Percentiles rank a stretch among this genome's conserved stretches.
Evolutionary conservation across 176 grass and related monocot genomes (phyloP).

Genomic region (Lolium rigidum): DNA sequence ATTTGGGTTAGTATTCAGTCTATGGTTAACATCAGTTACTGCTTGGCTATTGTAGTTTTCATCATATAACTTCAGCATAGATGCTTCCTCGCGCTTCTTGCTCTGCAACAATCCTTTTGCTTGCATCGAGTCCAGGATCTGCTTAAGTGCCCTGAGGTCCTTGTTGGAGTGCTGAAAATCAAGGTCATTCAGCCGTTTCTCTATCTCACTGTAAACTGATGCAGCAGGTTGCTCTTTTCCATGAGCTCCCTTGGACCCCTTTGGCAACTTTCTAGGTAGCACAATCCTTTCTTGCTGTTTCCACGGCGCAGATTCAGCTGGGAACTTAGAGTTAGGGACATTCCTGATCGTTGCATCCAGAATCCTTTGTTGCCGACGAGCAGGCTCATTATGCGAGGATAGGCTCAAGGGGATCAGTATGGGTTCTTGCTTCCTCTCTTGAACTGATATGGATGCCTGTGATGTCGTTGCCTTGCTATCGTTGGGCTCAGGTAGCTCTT

Average conservation of each 20-base stretch:
- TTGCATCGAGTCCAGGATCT: conserved; percentile 90
- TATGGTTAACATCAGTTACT: conserved; percentile 26
- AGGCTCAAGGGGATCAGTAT: conserved; percentile 42
- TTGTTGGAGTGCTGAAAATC: conserved; percentile 89
- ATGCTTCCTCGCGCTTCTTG: conserved; percentile 58
- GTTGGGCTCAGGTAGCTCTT: conserved; percentile 60
- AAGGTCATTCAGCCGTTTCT: conserved; percentile 85
- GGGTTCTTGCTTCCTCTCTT: conserved; percentile 53
- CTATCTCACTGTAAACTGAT: conserved; percentile 88
- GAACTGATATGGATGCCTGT: conserved; percentile 38
- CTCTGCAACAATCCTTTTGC: conserved; percentile 84
- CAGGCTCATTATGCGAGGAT: conserved; percentile 41
- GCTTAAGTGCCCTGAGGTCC: conserved; percentile 85
- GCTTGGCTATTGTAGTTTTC: conserved; percentile 37
- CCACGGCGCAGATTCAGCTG: conserved; percentile 81
- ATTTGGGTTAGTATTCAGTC: conserved; percentile 33
- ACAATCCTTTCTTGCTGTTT: conserved; percentile 78
- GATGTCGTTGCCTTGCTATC: conserved; percentile 44
- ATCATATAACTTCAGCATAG: conserved; percentile 48
- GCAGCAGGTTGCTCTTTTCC: conserved; percentile 63
- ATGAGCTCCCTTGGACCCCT: conserved; percentile 48
- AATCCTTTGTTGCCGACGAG: conserved; percentile 48
- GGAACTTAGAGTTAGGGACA: conserved; percentile 66
- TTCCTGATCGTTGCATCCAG: conserved; percentile 55
- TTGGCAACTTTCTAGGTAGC: conserved; percentile 64